These are phyloP conservation scores for Colletotrichum limetticola DNA, from an alignment of 2,329 filamentous ascomycete genomes.

Conservation along the genomic window DNA sequence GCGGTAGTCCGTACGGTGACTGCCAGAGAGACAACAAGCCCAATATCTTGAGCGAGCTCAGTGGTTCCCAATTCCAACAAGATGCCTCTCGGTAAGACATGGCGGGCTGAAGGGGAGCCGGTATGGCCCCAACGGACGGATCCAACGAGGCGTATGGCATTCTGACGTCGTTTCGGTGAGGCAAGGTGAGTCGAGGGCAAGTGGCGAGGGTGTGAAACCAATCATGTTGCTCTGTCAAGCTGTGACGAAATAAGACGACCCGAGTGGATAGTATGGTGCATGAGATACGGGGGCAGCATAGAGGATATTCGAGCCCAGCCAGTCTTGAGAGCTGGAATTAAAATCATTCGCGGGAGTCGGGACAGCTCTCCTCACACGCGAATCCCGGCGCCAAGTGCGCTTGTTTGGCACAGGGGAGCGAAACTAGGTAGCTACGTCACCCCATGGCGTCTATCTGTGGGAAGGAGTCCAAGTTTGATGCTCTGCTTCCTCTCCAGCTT, in stretches of 20 bases:
- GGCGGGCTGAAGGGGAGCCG: conserved; percentile 1
- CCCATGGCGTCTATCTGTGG: not conserved
- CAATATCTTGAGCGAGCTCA: not conserved
- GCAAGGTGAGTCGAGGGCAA: not conserved
- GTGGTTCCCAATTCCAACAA: conserved; percentile 18
- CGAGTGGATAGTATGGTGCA: not conserved
- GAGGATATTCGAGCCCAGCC: not conserved
- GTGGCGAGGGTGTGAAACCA: not conserved
- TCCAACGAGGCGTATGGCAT: not conserved
- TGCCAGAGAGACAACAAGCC: conserved; percentile 17
- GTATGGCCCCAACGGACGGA: conserved; percentile 5
- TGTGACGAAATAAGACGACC: not conserved
- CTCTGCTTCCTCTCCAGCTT: too few species aligned
- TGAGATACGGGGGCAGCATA: not conserved
- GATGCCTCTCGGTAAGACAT: conserved; percentile 23
- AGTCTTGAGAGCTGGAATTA: not conserved
- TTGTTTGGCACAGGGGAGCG: not conserved
- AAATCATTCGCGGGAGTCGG: not conserved
- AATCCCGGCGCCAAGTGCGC: not conserved
- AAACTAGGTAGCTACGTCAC: not conserved
- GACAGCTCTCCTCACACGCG: not conserved
- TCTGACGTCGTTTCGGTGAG: conserved; percentile 6
- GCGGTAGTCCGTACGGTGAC: not conserved
- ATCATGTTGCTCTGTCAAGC: not conserved
- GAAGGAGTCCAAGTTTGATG: not conserved